A percentile compares a stretch with the other conserved stretches of the same genome.
Conservation (phyloP, 345 rosid species). For the Camelina neglecta region DNA sequence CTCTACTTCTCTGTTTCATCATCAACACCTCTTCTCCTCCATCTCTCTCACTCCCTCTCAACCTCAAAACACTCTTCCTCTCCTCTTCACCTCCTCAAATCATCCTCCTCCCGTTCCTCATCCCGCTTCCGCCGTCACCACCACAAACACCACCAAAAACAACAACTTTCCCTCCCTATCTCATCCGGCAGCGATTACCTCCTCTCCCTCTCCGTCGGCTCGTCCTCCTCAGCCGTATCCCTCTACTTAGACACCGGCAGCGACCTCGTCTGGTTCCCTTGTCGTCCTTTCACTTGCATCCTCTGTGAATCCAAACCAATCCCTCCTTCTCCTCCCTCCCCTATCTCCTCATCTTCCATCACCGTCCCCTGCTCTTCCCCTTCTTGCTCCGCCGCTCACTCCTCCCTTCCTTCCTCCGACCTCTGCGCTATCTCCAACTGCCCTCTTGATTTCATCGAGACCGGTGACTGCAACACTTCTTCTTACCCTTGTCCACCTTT, state of each 20-base stretch:
- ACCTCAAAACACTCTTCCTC: conserved; percentile 54
- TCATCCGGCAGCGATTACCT: conserved; percentile 91
- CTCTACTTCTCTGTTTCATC: conserved; percentile 33
- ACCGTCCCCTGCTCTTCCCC: conserved; percentile 65
- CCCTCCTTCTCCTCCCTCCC: conserved; percentile 43
- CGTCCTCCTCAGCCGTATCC: conserved; percentile 60
- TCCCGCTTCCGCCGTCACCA: conserved; percentile 67
- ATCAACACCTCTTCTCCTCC: conserved; percentile 51
- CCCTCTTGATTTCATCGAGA: conserved; percentile 80
- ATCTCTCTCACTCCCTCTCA: conserved; percentile 74
- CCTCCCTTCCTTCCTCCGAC: conserved; percentile 68
- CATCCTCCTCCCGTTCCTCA: conserved; percentile 73
- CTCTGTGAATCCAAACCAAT: conserved; percentile 74
- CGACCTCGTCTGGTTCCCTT: conserved; percentile 97
- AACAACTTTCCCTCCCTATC: conserved; percentile 81
- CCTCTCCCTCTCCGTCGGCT: conserved; percentile 70
- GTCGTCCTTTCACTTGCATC: conserved; percentile 84
- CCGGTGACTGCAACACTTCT: conserved; percentile 57
- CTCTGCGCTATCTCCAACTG: conserved; percentile 85
- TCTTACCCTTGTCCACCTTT: conserved; percentile 76
- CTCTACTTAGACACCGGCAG: conserved; percentile 96
- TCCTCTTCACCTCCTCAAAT: conserved; percentile 81
- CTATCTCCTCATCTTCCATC: conserved; percentile 57
- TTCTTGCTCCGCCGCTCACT: conserved; percentile 86
- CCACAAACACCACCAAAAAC: conserved; percentile 27